A percentile compares a stretch with the other conserved stretches of the same genome.
These are phyloP conservation scores for Corniculantispora saksenae DNA, from an alignment of 2,329 filamentous ascomycete genomes.

Conservation along the genomic window DNA sequence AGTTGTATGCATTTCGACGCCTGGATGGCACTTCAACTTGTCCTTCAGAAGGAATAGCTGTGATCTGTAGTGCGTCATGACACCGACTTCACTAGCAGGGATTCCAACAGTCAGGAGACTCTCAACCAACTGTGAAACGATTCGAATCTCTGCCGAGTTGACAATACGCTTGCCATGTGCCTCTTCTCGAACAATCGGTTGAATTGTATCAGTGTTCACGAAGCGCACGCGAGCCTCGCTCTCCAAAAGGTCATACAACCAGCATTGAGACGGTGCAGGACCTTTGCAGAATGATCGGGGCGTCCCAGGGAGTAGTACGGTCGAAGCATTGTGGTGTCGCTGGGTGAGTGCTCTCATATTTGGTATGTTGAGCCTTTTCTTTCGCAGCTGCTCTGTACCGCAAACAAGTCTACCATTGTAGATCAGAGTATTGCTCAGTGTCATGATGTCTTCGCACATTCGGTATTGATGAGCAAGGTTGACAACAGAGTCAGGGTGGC, in stretches of 20 bases:
- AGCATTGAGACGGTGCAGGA: slow-evolving; percentile 59
- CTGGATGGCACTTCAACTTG: slow-evolving; percentile 58
- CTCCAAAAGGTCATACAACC: slow-evolving; percentile 71
- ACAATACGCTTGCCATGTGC: slow-evolving; percentile 82
- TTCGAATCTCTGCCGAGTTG: slow-evolving; percentile 77
- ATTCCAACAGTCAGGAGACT: slow-evolving; percentile 76
- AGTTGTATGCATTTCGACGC: slow-evolving; percentile 92
- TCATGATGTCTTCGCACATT: slow-evolving; percentile 98
- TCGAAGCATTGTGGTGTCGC: slow-evolving; percentile 58
- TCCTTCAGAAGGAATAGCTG: slow-evolving; percentile 84
- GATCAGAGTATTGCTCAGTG: slow-evolving; percentile 87
- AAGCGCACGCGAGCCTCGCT: slow-evolving; percentile 77
- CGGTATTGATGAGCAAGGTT: slow-evolving; percentile 95
- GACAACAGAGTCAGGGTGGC: slow-evolving; percentile 83
- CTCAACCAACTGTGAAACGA: slow-evolving; percentile 80
- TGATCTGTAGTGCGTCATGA: slow-evolving; percentile 95
- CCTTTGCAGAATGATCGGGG: slow-evolving; percentile 58
- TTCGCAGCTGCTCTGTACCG: slow-evolving; percentile 75
- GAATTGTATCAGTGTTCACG: slow-evolving; percentile 81
- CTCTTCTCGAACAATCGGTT: slow-evolving; percentile 66
- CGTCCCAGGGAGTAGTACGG: slow-evolving; percentile 42
- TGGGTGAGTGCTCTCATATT: slow-evolving; percentile 61
- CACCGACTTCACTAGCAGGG: slow-evolving; percentile 74
- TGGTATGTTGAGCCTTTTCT: slow-evolving; percentile 67
- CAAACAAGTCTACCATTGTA: slow-evolving; percentile 91